Percentiles rank a stretch among this genome's conserved stretches.
Conservation (phyloP, 768 basidiomycete species). For the Pilatotrama ljubarskyi region DNA sequence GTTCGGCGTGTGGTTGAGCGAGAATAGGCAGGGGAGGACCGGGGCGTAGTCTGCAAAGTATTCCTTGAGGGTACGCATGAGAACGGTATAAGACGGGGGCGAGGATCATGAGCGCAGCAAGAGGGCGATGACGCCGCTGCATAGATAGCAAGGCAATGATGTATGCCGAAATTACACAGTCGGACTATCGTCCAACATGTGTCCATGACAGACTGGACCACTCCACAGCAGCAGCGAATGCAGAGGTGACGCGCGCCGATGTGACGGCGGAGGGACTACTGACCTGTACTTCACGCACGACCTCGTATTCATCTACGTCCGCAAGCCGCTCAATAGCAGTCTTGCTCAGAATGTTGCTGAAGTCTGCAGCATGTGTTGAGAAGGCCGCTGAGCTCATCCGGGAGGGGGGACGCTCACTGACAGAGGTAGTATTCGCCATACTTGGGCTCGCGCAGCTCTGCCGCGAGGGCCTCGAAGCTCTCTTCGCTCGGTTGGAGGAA, state of each 20-base stretch:
- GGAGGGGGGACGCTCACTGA: slow-evolving; percentile 70
- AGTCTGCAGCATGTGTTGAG: slow-evolving; percentile 57
- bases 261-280: slow-evolving; percentile 18
- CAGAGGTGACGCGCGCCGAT: too few species aligned
- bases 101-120: not conserved
- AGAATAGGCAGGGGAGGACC: slow-evolving; percentile 82
- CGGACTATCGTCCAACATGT: too few species aligned
- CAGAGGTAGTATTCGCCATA: slow-evolving; percentile 99
- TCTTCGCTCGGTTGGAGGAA: slow-evolving; percentile 84
- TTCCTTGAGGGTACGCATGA: slow-evolving; percentile 57
- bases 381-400: not conserved
- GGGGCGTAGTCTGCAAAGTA: slow-evolving; percentile 97
- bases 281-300: slow-evolving; percentile 96
- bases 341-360: slow-evolving; percentile 92
- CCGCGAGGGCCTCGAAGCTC: slow-evolving; percentile 79
- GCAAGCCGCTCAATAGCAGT: slow-evolving; percentile 89
- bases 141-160: too few species aligned
- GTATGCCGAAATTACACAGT: not conserved
- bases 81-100: slow-evolving; percentile 3
- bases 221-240: not conserved
- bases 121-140: not conserved
- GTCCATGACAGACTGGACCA: too few species aligned
- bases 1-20: slow-evolving; percentile 75
- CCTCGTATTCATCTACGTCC: slow-evolving; percentile 93
- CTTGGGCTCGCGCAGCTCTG: slow-evolving; percentile 85